Base-by-base conservation (phyloP, 768 basidiomycete species). In the Tricholoma hemisulphureum region DNA sequence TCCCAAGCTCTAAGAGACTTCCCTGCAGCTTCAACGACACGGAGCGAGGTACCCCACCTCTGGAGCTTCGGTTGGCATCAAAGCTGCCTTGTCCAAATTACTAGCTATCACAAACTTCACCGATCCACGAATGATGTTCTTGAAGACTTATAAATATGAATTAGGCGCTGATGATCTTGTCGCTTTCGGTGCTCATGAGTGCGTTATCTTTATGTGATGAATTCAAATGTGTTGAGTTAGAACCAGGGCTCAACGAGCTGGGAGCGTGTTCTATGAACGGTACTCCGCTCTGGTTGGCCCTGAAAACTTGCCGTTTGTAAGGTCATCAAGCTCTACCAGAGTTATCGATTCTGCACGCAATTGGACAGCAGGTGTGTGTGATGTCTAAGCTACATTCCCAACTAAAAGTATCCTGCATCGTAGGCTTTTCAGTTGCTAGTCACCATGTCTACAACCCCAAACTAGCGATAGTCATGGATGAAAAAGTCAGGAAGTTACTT, bases 1-100 rank as follows among this genome's bases (percentile, higher is more conserved):
- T 23, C 49, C 58, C 1, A 29, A 18, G 21, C 29, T 51, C 41
- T 56, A 7, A 58, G 14, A 45, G 21, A 43, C 9, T 28, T 31
- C 14, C 26, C n/a, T 46, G 14, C 51, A 93, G 91, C 74, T 95
- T 8, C 87, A 93, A 71, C 78, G 92, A 10, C 92, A 95, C 65
- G 91, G 91, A 2, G 84, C 89, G 1, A 83, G 92, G 29, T 93
- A 79, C 63, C 92, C 92, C 0, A 93, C 91, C 0, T 61, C 66
- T 0, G 75, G 77, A 2, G 78, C 82, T 10, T 67, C 77, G 1
- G 61, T 64, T 9, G 55, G 59, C 26, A 88, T 89, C 8, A 60
- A 69, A 16, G 58, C 65, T 4, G 78, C 86, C 0, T 63, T 94
- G 8, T 58, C 66, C 6, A 88, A 87, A 60, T 73, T 93, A 0